Conservation (phyloP, 176 grass and related monocot species). For the Canna indica region DNA sequence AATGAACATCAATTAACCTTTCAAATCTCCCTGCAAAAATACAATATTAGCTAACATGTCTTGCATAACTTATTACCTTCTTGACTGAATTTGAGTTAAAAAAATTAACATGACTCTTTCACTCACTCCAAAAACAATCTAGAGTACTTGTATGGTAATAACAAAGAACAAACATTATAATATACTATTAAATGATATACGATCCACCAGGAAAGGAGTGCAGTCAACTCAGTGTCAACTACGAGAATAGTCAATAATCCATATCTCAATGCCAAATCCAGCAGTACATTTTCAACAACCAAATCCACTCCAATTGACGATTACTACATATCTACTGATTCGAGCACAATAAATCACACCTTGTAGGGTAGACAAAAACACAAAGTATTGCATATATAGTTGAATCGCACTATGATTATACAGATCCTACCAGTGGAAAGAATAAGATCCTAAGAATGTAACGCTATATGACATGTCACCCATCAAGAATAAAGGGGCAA, state of each 20-base stretch:
- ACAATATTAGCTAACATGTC: background rate
- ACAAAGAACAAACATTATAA: background rate
- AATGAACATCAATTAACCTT: background rate
- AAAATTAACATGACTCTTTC: too few species aligned
- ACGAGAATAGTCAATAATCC: background rate
- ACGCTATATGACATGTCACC: background rate
- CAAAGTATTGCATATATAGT: background rate
- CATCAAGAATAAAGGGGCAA: background rate
- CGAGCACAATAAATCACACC: background rate
- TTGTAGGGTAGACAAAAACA: background rate
- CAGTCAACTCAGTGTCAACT: background rate
- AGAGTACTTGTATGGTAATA: background rate
- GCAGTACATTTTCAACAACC: background rate
- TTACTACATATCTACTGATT: background rate
- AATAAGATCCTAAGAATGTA: background rate
- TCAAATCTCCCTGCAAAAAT: background rate
- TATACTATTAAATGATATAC: background rate
- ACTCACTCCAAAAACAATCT: background rate
- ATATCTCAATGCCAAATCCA: background rate
- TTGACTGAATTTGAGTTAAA: background rate
- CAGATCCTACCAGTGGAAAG: background rate
- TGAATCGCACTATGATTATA: background rate
- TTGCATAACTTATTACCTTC: background rate
- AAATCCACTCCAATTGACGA: background rate
- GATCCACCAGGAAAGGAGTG: background rate